Evolutionary conservation across 2,329 filamentous ascomycete species (phyloP), one percentile per base, ranked within the genome.

Genomic region (Thelonectria discophora): DNA sequence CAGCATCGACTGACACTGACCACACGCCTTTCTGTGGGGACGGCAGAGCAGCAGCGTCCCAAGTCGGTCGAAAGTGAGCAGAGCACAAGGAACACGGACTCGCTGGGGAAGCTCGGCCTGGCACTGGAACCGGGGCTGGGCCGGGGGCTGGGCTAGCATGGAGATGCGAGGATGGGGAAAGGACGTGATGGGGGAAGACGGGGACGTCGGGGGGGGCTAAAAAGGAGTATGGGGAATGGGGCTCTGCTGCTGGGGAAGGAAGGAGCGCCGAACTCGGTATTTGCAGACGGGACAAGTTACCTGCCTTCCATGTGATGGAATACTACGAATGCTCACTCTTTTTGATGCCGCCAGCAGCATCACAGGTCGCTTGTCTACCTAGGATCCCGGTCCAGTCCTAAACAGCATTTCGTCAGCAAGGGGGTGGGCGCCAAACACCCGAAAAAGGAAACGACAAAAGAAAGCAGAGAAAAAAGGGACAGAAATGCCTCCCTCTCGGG

Each of bases 181-280:
- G 43, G 51, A 37, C 20, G 49, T 53, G 59, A 60, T 48, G 52
- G 62, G 60, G 61, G 57, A 67, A 61, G 64, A 67, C 60, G 65
- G 65, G 65, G 55, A n/a, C n/a, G n/a, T n/a, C 64, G 68, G 66
- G 64, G 58, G 52, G 58, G 58, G 58, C 54, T 52, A 47, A 47
- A 20, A 21, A 37, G 51, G 58, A 47, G 59, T 68, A 70, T 60
- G 68, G 68, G 53, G 58, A 68, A 70, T 70, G 68, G 68, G 68
- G 68, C 68, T 70, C 68, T 65, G 66, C 66, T 51, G 49, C 55
- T 69, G 55, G 48, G 58, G 58, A 57, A 55, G 55, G 57, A 60
- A 58, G 42, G 66, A 66, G 57, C 47, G 62, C 57, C 66, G 58
- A 58, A 20, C 57, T 64, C 58, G 51, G 55, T 64, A 61, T 48